These are phyloP conservation scores for Neurospora sp. DNA, from an alignment of 495 filamentous ascomycete genomes.

Conservation along the genomic window DNA sequence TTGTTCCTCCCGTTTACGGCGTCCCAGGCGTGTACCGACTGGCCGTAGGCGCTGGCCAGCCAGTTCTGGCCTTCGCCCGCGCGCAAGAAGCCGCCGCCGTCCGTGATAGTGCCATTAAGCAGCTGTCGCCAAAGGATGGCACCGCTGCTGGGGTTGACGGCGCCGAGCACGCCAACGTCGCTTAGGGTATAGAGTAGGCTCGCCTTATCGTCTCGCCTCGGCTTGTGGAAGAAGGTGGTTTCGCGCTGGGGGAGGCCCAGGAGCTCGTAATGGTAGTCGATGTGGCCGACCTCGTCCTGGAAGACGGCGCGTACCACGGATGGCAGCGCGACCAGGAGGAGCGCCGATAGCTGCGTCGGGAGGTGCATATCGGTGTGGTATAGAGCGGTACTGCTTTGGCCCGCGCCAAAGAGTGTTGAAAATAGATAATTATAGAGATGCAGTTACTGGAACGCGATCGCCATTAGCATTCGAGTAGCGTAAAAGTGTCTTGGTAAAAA, in stretches of 20 bases:
- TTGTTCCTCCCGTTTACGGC: slow-evolving; percentile 66
- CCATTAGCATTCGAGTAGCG: background rate
- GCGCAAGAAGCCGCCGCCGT: slow-evolving; percentile 48
- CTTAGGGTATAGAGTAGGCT: slow-evolving; percentile 87
- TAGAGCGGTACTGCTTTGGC: background rate
- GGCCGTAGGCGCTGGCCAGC: slow-evolving; percentile 59
- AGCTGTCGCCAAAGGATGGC: slow-evolving; percentile 77
- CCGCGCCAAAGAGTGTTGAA: background rate
- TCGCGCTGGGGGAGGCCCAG: slow-evolving; percentile 70
- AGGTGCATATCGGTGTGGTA: background rate
- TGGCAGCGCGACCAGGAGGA: slow-evolving; percentile 28
- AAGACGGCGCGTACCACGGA: slow-evolving; percentile 56
- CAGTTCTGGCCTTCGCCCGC: slow-evolving; percentile 64
- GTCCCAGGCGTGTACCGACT: slow-evolving; percentile 69
- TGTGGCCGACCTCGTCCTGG: slow-evolving; percentile 79
- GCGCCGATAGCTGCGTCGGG: background rate
- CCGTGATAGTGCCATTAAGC: slow-evolving; percentile 30
- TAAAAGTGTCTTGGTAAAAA: background rate
- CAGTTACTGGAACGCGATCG: background rate
- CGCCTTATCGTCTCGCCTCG: slow-evolving; percentile 67
- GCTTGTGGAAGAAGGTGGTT: slow-evolving; percentile 91
- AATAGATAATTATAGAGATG: background rate
- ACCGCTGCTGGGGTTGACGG: slow-evolving; percentile 81
- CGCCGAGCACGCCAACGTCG: slow-evolving; percentile 69
- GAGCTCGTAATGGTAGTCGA: slow-evolving; percentile 89